phyloP scores from a whole-genome alignment of 1,284 basidiomycete genomes.

The Pseudozyma hubeiensis region DNA sequence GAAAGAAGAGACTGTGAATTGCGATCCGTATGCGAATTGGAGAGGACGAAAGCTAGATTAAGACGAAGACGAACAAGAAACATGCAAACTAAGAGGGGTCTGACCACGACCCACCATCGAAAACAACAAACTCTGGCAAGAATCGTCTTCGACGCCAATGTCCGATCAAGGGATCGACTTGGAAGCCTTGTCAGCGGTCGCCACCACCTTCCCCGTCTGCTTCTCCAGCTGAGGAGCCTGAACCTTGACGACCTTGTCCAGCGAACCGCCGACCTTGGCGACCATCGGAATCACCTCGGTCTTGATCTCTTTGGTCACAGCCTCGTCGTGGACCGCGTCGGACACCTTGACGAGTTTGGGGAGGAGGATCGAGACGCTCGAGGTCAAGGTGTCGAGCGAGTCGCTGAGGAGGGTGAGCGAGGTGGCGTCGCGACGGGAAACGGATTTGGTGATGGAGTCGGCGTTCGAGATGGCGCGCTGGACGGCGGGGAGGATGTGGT shows the following conservation, averaged over 20 bases:
- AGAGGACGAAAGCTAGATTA: background rate
- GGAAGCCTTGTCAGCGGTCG: slow-evolving; percentile 13
- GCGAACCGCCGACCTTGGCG: background rate
- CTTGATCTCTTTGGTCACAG: slow-evolving; percentile 9
- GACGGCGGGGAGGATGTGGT: slow-evolving; percentile 5
- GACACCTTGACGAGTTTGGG: slow-evolving; percentile 12
- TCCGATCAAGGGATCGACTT: slow-evolving; percentile 3
- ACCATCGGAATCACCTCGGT: slow-evolving; percentile 13
- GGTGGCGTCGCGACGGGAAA: background rate
- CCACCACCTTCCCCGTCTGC: slow-evolving; percentile 5
- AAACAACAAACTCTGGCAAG: no score
- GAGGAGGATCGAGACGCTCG: slow-evolving; percentile 5
- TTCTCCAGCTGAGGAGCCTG: slow-evolving; percentile 1
- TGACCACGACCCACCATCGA: no score
- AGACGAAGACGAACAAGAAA: background rate
- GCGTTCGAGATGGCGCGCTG: slow-evolving; percentile 11
- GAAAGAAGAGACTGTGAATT: slow-evolving; percentile 1
- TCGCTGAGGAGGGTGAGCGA: slow-evolving; percentile 10
- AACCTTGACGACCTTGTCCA: slow-evolving; percentile 4
- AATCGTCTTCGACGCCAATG: no score
- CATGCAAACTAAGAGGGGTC: background rate
- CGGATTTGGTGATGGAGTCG: background rate
- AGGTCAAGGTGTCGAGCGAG: slow-evolving; percentile 16
- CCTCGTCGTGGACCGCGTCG: slow-evolving; percentile 12
- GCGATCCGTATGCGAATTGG: no score